These are phyloP conservation scores for Colletotrichum australisinense DNA, from an alignment of 2,329 filamentous ascomycete genomes.

Conservation along the genomic window DNA sequence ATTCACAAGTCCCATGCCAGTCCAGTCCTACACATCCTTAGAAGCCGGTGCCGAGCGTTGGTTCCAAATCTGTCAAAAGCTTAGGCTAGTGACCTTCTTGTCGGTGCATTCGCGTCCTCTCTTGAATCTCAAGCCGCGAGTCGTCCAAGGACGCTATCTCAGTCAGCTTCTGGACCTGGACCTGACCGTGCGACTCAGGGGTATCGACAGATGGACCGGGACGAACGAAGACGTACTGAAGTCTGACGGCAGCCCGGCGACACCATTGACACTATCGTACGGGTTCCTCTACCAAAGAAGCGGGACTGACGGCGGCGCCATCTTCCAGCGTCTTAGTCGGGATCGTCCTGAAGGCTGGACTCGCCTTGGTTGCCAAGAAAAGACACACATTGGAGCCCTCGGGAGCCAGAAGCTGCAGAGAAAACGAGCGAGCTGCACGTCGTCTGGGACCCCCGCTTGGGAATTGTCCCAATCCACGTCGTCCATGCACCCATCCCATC, in stretches of 20 bases:
- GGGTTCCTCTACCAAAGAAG: conserved; percentile 10
- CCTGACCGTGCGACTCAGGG: conserved; percentile 18
- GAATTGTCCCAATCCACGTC: conserved; percentile 17
- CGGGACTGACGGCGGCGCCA: conserved; percentile 18
- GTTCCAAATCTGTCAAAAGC: neutral
- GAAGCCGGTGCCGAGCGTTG: neutral
- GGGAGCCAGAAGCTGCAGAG: conserved; percentile 27
- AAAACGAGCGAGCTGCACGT: conserved; percentile 27
- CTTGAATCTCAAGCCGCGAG: conserved; percentile 1
- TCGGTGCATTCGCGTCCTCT: neutral
- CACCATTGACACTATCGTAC: conserved; percentile 16
- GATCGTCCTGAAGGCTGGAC: conserved; percentile 7
- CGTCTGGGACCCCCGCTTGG: conserved; percentile 14
- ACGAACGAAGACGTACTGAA: neutral
- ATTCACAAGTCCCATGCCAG: neutral
- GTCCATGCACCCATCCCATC: conserved; percentile 29
- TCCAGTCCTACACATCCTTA: neutral
- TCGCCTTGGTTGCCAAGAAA: conserved; percentile 17
- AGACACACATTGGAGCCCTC: conserved; percentile 1
- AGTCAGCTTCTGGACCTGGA: conserved; percentile 16
- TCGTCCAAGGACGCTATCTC: conserved; percentile 15
- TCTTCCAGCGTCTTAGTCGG: conserved; percentile 6
- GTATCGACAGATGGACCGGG: conserved; percentile 4
- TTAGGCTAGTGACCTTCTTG: conserved; percentile 11
- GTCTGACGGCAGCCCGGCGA: conserved; percentile 11